Evolutionary conservation across 805 yeast species (phyloP).

Genomic region (Yarrowia divulgata): DNA sequence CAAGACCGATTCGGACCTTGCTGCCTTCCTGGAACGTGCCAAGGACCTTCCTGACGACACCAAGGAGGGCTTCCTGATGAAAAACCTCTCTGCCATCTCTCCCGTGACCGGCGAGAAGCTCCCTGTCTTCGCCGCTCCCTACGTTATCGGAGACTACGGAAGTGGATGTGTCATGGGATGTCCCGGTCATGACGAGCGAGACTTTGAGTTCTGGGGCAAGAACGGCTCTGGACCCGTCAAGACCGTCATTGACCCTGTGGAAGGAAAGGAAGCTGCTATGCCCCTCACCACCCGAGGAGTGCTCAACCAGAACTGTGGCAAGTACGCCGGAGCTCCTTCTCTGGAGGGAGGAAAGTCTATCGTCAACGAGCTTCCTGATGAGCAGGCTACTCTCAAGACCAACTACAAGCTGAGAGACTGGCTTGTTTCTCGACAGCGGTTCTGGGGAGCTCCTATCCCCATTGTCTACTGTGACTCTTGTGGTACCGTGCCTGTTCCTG

Average conservation of each 20-base stretch:
- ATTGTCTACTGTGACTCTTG: slow-evolving; percentile 85
- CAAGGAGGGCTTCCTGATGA: slow-evolving; percentile 63
- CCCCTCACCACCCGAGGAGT: slow-evolving; percentile 57
- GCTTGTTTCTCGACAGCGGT: slow-evolving; percentile 92
- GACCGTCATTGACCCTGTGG: slow-evolving; percentile 55
- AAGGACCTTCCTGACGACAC: slow-evolving; percentile 56
- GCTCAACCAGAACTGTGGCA: slow-evolving; percentile 58
- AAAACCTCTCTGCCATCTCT: slow-evolving; percentile 56
- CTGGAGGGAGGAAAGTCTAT: slow-evolving; percentile 62
- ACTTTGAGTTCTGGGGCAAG: slow-evolving; percentile 76
- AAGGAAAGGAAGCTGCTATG: slow-evolving; percentile 2
- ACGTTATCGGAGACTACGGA: slow-evolving; percentile 84
- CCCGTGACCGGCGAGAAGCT: slow-evolving; percentile 63
- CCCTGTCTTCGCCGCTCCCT: slow-evolving; percentile 90
- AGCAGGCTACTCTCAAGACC: slow-evolving; percentile 32
- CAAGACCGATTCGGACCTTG: slow-evolving; percentile 53
- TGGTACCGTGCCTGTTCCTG: slow-evolving; percentile 94
- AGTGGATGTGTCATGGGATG: slow-evolving; percentile 98
- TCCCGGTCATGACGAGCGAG: slow-evolving; percentile 92
- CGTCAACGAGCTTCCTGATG: slow-evolving; percentile 52
- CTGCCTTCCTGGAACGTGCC: slow-evolving; percentile 55
- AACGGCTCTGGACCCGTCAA: slow-evolving; percentile 59
- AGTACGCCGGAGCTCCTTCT: slow-evolving; percentile 59
- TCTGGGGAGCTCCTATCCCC: slow-evolving; percentile 99
- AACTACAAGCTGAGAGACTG: slow-evolving; percentile 77